Percentiles rank a stretch among this genome's conserved stretches.
phyloP scores from a whole-genome alignment of 2,329 filamentous ascomycete species.

The Triangularia verruculosa region DNA sequence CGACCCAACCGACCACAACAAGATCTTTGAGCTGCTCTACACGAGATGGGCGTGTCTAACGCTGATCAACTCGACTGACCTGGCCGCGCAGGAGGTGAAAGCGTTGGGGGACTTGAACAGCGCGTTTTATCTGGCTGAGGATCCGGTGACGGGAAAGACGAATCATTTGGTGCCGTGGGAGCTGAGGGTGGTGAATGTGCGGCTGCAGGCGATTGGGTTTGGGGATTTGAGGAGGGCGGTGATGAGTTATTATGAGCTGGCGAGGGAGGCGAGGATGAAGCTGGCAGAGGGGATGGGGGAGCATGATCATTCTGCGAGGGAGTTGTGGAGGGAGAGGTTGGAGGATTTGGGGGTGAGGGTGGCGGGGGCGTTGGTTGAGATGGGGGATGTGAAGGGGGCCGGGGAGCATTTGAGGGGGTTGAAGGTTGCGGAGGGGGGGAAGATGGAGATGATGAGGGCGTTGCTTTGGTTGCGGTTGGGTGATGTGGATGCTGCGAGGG shows the following conservation, averaged over 20 bases:
- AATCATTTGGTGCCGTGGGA: slow-evolving; percentile 80
- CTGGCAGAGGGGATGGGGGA: slow-evolving; percentile 46
- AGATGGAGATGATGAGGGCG: slow-evolving; percentile 50
- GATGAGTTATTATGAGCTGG: slow-evolving; percentile 87
- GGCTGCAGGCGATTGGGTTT: slow-evolving; percentile 82
- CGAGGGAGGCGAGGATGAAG: slow-evolving; percentile 67
- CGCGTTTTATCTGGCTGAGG: slow-evolving; percentile 54
- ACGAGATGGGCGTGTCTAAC: slow-evolving; percentile 78
- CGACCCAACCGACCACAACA: slow-evolving; percentile 55
- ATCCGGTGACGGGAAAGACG: slow-evolving; percentile 29
- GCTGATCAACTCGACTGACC: slow-evolving; percentile 67
- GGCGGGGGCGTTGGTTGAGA: slow-evolving; percentile 69
- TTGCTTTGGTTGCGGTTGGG: slow-evolving; percentile 78
- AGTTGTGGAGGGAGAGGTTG: slow-evolving; percentile 69
- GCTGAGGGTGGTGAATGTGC: slow-evolving; percentile 75
- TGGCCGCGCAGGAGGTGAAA: slow-evolving; percentile 66
- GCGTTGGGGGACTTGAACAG: slow-evolving; percentile 61
- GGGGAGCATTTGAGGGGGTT: slow-evolving; percentile 67
- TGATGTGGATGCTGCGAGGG: slow-evolving; percentile 65
- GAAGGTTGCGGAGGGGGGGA: slow-evolving; percentile 34
- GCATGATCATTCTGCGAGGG: slow-evolving; percentile 52
- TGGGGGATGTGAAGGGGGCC: slow-evolving; percentile 83
- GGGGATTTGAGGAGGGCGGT: slow-evolving; percentile 80
- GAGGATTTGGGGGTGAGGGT: slow-evolving; percentile 70
- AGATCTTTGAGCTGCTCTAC: slow-evolving; percentile 77